Conservation (phyloP, 2,329 filamentous ascomycete genomes). For the Lasiodiplodia citricola region DNA sequence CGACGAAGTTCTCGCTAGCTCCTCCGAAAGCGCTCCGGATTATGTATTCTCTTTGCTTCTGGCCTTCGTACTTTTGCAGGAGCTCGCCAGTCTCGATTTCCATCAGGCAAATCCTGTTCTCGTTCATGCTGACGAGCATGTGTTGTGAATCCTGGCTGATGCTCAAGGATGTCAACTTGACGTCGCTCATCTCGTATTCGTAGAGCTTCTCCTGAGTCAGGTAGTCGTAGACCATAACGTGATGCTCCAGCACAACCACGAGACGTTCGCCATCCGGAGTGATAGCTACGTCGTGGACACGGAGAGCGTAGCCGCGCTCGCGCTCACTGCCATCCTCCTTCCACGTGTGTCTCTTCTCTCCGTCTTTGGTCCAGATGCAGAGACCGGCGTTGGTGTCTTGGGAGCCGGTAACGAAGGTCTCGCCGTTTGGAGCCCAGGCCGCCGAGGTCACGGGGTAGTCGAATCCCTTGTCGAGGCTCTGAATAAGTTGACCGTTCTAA, state of each 20-base stretch:
- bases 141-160: constrained; percentile 82
- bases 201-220: constrained; percentile 75
- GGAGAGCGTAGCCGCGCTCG: constrained; percentile 51
- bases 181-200: constrained; percentile 71
- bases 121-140: constrained; percentile 80
- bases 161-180: constrained; percentile 76
- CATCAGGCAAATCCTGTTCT: constrained; percentile 78
- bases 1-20: constrained; percentile 87
- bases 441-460: constrained; percentile 86
- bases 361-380: constrained; percentile 65
- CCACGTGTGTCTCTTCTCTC: constrained; percentile 69
- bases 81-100: constrained; percentile 74
- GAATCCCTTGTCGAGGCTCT: constrained; percentile 67
- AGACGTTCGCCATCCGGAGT: constrained; percentile 80
- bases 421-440: constrained; percentile 82
- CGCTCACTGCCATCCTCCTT: constrained; percentile 53
- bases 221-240: constrained; percentile 83
- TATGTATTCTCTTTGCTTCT: constrained; percentile 75
- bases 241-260: constrained; percentile 74
- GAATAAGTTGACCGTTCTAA: constrained; percentile 57
- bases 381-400: constrained; percentile 46
- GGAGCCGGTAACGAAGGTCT: constrained; percentile 74
- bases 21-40: constrained; percentile 87
- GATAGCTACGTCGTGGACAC: constrained; percentile 84
- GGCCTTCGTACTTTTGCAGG: constrained; percentile 77